Evolutionary conservation across 1,284 basidiomycete genomes (phyloP).

Genomic region (Sphaerobolus stellatus): DNA sequence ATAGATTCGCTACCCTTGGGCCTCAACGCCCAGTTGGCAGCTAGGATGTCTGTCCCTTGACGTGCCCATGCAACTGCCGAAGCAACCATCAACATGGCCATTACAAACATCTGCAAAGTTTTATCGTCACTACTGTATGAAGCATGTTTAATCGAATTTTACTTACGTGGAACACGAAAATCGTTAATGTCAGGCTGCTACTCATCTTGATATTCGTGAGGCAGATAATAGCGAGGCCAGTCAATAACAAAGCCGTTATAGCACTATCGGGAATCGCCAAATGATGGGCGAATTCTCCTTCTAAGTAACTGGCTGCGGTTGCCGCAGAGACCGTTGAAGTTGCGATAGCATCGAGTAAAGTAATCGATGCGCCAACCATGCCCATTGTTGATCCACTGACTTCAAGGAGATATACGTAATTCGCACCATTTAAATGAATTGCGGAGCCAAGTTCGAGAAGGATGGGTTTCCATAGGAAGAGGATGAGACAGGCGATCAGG

Average conservation of each 20-base stretch:
- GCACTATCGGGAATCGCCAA: conserved; percentile 54
- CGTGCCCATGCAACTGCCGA: conserved; percentile 51
- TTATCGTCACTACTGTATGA: neutral
- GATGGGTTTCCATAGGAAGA: conserved; percentile 69
- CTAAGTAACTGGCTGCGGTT: conserved; percentile 65
- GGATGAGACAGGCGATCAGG: conserved; percentile 54
- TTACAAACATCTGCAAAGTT: conserved; percentile 46
- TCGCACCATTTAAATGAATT: conserved; percentile 65
- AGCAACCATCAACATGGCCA: conserved; percentile 52
- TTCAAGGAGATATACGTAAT: conserved; percentile 56
- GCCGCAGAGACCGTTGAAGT: conserved; percentile 70
- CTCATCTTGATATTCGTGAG: conserved; percentile 63
- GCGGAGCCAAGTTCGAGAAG: conserved; percentile 69
- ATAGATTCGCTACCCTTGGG: conserved; percentile 31
- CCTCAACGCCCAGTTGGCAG: conserved; percentile 51
- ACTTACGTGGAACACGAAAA: conserved; percentile 60
- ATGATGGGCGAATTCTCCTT: conserved; percentile 48
- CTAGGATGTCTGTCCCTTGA: conserved; percentile 47
- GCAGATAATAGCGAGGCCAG: conserved; percentile 53
- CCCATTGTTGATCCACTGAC: conserved; percentile 37
- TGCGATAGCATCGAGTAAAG: conserved; percentile 63
- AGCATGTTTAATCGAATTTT: neutral
- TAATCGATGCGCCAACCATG: conserved; percentile 57
- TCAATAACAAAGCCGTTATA: conserved; percentile 49
- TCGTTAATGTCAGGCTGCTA: conserved; percentile 52